Conservation (phyloP, 1,284 basidiomycete species). For the Schizophyllum amplum region DNA sequence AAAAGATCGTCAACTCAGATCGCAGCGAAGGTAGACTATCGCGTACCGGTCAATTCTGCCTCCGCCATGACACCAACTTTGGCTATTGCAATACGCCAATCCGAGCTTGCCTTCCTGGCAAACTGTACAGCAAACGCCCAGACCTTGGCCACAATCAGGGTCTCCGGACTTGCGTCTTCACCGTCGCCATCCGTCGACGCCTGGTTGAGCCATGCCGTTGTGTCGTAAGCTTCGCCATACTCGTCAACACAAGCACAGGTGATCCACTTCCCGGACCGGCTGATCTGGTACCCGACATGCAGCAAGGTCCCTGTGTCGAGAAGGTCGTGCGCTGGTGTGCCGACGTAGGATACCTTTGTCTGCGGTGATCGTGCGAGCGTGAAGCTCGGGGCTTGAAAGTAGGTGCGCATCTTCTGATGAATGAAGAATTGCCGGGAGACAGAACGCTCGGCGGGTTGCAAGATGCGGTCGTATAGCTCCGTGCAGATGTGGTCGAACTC, state of each 20-base stretch:
- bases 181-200: constrained; percentile 22
- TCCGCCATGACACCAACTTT: constrained; percentile 53
- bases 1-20: constrained; percentile 2
- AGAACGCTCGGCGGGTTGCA: constrained; percentile 47
- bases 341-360: constrained; percentile 35
- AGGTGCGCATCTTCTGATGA: constrained; percentile 29
- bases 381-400: constrained; percentile 55
- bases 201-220: constrained; percentile 57
- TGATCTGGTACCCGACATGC: constrained; percentile 67
- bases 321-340: constrained; percentile 51
- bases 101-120: constrained; percentile 55
- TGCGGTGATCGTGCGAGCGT: constrained; percentile 45
- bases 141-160: constrained; percentile 37
- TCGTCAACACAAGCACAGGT: constrained; percentile 70
- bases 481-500: constrained; percentile 42
- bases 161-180: constrained; percentile 24
- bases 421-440: constrained; percentile 46
- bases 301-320: constrained; percentile 62
- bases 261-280: constrained; percentile 64
- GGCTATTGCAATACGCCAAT: constrained; percentile 71
- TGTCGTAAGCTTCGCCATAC: constrained; percentile 62
- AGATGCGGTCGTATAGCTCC: constrained; percentile 65
- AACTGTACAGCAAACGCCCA: constrained; percentile 61
- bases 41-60: constrained; percentile 56
- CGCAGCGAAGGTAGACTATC: constrained; percentile 17